Base-by-base conservation (phyloP, 306 rosid species). In the Alnus glutinosa region DNA sequence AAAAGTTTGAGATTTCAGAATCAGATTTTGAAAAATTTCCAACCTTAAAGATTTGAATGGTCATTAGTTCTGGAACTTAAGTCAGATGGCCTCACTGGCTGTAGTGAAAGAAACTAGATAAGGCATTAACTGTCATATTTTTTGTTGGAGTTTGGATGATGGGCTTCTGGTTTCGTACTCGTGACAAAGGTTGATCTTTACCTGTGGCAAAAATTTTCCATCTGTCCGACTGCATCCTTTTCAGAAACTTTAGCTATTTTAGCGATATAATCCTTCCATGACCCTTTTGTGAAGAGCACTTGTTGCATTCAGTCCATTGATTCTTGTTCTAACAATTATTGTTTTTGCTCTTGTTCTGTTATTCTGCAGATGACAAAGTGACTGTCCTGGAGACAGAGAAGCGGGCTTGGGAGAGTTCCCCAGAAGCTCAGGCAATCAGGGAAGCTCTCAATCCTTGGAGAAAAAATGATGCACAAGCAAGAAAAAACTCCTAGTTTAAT, bases 311-410 rank as follows among this genome's bases (percentile, higher is more conserved):
- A 23, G 37, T 48, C 55, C 23, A 10, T 44, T 23, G 57, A 70
- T 67, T 73, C 18, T 55, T 2, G 34, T 15, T n/a, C 55, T 63
- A 2, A 34, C 48, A 18, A n/a, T 68, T 75, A 14, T 51, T 84
- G 2, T 42, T 42, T 73, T 74, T 36, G 28, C 64, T 75, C 15
- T 15, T 75, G 42, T 71, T 64, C 70, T 58, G 46, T 57, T 76
- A n/a, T 44, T 54, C 15, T 84, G 73, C 83, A 92, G 98, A 94
- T 86, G 98, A 90, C 78, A 90, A 94, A 82, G 98, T 94, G 84
- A 90, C 97, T 23, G 91, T 88, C 80, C 74, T 94, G 80, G 97
- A 94, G 85, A 85, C 97, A 4, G 98, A 92, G 83, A 94, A 89
- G 79, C 87, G 86, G 42, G 89, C 93, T 14, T 87, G 89, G 94